Percentiles rank a stretch among this genome's conserved stretches.
Evolutionary conservation across 805 yeast species (phyloP).

Genomic region (Candida tammaniensis): DNA sequence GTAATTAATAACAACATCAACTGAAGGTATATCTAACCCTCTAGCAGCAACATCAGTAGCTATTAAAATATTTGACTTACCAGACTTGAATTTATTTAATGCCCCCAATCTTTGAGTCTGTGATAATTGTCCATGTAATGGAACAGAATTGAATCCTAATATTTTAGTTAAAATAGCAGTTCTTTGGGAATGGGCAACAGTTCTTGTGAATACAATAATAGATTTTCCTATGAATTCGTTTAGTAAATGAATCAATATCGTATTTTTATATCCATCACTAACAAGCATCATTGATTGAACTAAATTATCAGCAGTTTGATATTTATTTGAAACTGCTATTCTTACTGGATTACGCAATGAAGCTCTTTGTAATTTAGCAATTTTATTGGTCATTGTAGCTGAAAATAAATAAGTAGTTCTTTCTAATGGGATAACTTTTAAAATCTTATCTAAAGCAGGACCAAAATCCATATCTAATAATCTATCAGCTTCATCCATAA

Average conservation of each 20-base stretch:
- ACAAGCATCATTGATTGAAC: slow-evolving; percentile 86
- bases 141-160: slow-evolving; percentile 85
- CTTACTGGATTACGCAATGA: slow-evolving; percentile 85
- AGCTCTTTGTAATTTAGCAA: slow-evolving; percentile 92
- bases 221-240: slow-evolving; percentile 85
- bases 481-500: slow-evolving; percentile 97
- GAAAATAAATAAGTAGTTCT: slow-evolving; percentile 85
- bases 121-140: slow-evolving; percentile 88
- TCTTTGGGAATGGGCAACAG: slow-evolving; percentile 93
- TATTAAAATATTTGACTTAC: slow-evolving; percentile 63
- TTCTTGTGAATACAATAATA: slow-evolving; percentile 84
- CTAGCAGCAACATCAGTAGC: slow-evolving; percentile 91
- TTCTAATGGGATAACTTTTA: slow-evolving; percentile 79
- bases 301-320: slow-evolving; percentile 92
- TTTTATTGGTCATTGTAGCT: slow-evolving; percentile 96
- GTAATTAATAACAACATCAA: slow-evolving; percentile 72
- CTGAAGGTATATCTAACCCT: slow-evolving; percentile 81
- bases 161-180: slow-evolving; percentile 77
- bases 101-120: slow-evolving; percentile 85
- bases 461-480: slow-evolving; percentile 95
- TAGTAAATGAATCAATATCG: slow-evolving; percentile 75
- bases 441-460: slow-evolving; percentile 83
- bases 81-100: slow-evolving; percentile 73
- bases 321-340: slow-evolving; percentile 83
- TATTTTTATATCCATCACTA: slow-evolving; percentile 90